Evolutionary conservation across 2,329 filamentous ascomycete genomes (phyloP).

Genomic region (Coleophoma cylindrospora): DNA sequence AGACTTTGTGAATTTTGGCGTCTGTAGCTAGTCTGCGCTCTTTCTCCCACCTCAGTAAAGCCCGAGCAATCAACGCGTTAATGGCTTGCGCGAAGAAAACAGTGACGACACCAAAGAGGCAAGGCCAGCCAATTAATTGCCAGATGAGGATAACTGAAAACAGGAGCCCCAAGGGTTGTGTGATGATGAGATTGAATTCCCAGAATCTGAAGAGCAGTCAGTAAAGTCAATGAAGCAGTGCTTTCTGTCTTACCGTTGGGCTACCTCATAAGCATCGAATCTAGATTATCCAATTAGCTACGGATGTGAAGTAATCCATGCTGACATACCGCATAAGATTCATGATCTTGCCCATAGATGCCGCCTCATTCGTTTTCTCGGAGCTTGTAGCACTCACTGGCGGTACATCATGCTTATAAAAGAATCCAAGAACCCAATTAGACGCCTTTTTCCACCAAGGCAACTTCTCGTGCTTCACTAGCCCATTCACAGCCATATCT

Average conservation of each 20-base stretch:
- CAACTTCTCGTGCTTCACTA: too few relatives aligned
- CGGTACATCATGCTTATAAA: too few relatives aligned
- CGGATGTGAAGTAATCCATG: neutral
- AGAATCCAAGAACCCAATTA: too few relatives aligned
- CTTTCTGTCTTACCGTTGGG: conserved; percentile 42
- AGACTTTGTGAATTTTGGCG: conserved; percentile 70
- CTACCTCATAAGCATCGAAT: conserved; percentile 71
- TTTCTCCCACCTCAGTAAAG: conserved; percentile 64
- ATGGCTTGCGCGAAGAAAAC: conserved; percentile 63
- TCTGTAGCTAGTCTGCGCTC: conserved; percentile 71
- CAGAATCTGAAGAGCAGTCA: conserved; percentile 54
- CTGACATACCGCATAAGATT: conserved; percentile 67
- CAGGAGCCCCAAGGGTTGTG: conserved; percentile 71
- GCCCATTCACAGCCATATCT: conserved; percentile 1
- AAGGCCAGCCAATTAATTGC: conserved; percentile 75
- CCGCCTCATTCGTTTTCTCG: conserved; percentile 45
- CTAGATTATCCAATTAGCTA: conserved; percentile 5
- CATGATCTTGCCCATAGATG: conserved; percentile 85
- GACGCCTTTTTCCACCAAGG: conserved; percentile 6
- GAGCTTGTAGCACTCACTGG: too few relatives aligned
- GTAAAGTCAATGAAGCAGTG: neutral
- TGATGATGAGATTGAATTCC: conserved; percentile 75
- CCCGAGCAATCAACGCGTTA: conserved; percentile 63
- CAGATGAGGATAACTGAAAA: conserved; percentile 71
- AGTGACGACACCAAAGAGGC: conserved; percentile 66